Percentiles rank a stretch among this genome's conserved stretches.
Evolutionary conservation across 805 yeast species (phyloP).

Genomic region (Maudiozyma turicensis): DNA sequence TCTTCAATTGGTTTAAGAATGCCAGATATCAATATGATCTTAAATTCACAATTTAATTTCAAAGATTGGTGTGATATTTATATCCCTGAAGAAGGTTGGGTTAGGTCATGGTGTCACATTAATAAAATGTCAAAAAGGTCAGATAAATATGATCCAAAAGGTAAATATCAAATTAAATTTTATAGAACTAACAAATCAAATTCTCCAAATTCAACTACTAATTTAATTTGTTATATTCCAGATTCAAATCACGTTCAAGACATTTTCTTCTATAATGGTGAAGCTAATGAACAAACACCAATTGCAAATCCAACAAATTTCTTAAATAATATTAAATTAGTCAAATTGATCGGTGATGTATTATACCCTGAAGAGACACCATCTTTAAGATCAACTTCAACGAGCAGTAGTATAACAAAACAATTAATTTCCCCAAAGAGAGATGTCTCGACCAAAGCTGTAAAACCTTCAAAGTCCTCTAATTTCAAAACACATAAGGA

Average conservation of each 20-base stretch:
- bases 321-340: conserved; percentile 9
- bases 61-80: conserved; percentile 30
- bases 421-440: conserved; percentile 10
- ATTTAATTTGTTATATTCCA: conserved; percentile 23
- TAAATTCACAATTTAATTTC: conserved; percentile 22
- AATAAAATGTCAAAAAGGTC: conserved; percentile 11
- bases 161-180: conserved; percentile 22
- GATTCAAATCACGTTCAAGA: conserved; percentile 24
- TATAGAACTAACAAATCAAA: conserved; percentile 21
- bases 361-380: conserved; percentile 5
- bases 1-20: conserved; percentile 19
- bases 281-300: conserved; percentile 2
- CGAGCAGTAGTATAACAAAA: conserved; percentile 5
- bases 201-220: conserved; percentile 13
- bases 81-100: conserved; percentile 24
- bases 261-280: conserved; percentile 15
- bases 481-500: conserved; percentile 7
- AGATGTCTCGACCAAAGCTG: conserved; percentile 5
- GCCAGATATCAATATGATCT: conserved; percentile 22
- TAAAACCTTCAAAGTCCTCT: conserved; percentile 2
- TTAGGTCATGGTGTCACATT: conserved; percentile 28
- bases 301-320: conserved; percentile 1
- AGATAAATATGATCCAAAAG: conserved; percentile 10
- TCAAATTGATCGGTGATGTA: conserved; percentile 19
- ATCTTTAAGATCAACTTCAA: conserved; percentile 1